Evolutionary conservation across 2,329 filamentous ascomycete genomes (phyloP), one percentile per base, ranked within the genome.

Genomic region (Diaporthe velutina): DNA sequence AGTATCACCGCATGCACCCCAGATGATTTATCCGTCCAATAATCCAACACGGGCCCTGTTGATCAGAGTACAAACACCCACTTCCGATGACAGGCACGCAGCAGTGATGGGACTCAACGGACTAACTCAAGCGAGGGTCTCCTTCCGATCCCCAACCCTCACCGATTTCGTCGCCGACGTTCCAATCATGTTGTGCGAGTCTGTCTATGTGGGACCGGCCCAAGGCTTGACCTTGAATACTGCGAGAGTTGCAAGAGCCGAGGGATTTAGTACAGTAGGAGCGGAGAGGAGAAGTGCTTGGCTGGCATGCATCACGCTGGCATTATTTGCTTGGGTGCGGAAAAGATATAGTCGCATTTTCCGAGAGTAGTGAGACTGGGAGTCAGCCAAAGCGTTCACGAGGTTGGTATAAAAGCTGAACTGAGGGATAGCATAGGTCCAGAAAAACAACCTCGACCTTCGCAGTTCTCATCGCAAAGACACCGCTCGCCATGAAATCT

Each of bases 11-110:
- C 64, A 67, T 67, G 30, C 64, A 22, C 5, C 64, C 64, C 28
- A n/a, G 25, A 52, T 15, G 35, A 67, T 52, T 67, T 67, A 67
- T 67, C 64, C 64, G 64, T 67, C 64, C 64, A 67, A 28, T 67
- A 22, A 50, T 15, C 13, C 22, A 52, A 6, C 45, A 52, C 17
- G 22, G 33, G 45, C 30, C 45, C 30, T 25, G 45, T 17, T 38
- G 30, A 33, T 38, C 22, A 28, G 42, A 13, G 38, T n/a, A 12
- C 38, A 38, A 25, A 25, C 22, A 67, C 45, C 33, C 45, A 40
- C 22, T 50, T 38, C 45, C 64, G 64, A 38, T 35, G 45, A 12
- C 4, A 67, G 15, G 13, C 48, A 4, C 28, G 45, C n/a, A 38
- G 45, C 12, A 19, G 4, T 13, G 33, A 52, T 19, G n/a, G 8